Percentiles rank a stretch among this genome's conserved stretches.
phyloP scores from a whole-genome alignment of 2,329 filamentous ascomycete genomes.

The Dendryphion nanum region DNA sequence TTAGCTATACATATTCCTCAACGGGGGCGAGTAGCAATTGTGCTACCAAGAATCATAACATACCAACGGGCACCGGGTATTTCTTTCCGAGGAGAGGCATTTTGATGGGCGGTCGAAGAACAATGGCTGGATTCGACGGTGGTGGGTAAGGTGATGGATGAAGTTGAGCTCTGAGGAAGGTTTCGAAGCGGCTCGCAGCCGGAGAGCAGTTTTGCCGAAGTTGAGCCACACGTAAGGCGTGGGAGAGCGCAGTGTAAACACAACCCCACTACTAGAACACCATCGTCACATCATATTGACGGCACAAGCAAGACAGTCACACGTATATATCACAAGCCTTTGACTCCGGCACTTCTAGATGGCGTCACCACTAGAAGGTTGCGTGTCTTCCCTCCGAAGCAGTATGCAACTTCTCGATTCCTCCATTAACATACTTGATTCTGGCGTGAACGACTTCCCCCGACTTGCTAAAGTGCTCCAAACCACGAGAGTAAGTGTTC shows the following conservation, averaged over 20 bases:
- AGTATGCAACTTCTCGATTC: slow-evolving; percentile 63
- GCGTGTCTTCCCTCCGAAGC: slow-evolving; percentile 59
- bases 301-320: background rate
- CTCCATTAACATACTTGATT: slow-evolving; percentile 61
- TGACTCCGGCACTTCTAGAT: too few species aligned
- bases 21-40: slow-evolving; percentile 6
- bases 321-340: background rate
- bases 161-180: slow-evolving; percentile 15
- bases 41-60: too few species aligned
- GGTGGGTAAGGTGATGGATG: slow-evolving; percentile 30
- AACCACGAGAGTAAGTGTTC: slow-evolving; percentile 55
- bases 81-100: slow-evolving; percentile 53
- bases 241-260: slow-evolving; percentile 5
- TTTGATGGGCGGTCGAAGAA: slow-evolving; percentile 28
- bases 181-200: slow-evolving; percentile 26
- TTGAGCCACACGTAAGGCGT: slow-evolving; percentile 1
- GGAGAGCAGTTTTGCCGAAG: slow-evolving; percentile 14
- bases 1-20: slow-evolving; percentile 22
- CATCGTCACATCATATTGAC: background rate
- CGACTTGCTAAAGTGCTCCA: slow-evolving; percentile 62
- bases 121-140: slow-evolving; percentile 27
- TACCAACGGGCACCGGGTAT: slow-evolving; percentile 52
- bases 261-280: background rate
- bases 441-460: slow-evolving; percentile 63
- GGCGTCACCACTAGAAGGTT: slow-evolving; percentile 53